These are phyloP conservation scores for Glycine tomentella DNA, from an alignment of 306 rosid species.

Conservation along the genomic window DNA sequence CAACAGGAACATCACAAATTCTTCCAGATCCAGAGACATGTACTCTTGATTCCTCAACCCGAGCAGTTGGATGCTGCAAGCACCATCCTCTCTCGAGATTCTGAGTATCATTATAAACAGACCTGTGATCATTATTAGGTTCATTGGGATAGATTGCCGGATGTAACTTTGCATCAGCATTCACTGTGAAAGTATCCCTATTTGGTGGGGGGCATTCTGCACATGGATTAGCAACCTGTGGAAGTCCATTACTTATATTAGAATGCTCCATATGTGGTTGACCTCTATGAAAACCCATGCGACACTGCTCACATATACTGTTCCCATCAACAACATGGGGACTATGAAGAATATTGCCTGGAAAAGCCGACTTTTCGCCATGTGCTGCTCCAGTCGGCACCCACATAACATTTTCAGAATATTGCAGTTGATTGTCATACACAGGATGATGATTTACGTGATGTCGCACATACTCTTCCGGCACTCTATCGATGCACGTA, in stretches of 20 bases:
- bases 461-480: slow-evolving; percentile 79
- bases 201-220: slow-evolving; percentile 67
- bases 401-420: slow-evolving; percentile 81
- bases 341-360: slow-evolving; percentile 69
- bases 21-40: slow-evolving; percentile 69
- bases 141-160: slow-evolving; percentile 68
- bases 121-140: slow-evolving; percentile 59
- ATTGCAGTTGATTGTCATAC: slow-evolving; percentile 79
- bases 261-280: slow-evolving; percentile 73
- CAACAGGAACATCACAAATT: slow-evolving; percentile 67
- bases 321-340: slow-evolving; percentile 74
- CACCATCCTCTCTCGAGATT: slow-evolving; percentile 81
- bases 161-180: slow-evolving; percentile 77
- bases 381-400: slow-evolving; percentile 63
- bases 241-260: slow-evolving; percentile 65
- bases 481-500: slow-evolving; percentile 72
- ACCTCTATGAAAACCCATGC: slow-evolving; percentile 73
- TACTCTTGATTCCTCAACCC: slow-evolving; percentile 65
- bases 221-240: slow-evolving; percentile 59
- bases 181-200: slow-evolving; percentile 63
- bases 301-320: slow-evolving; percentile 77
- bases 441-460: slow-evolving; percentile 67
- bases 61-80: slow-evolving; percentile 63
- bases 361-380: slow-evolving; percentile 75
- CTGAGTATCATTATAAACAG: slow-evolving; percentile 65